These are phyloP conservation scores for Nephelium lappaceum DNA, from an alignment of 345 rosid species.

Conservation along the genomic window DNA sequence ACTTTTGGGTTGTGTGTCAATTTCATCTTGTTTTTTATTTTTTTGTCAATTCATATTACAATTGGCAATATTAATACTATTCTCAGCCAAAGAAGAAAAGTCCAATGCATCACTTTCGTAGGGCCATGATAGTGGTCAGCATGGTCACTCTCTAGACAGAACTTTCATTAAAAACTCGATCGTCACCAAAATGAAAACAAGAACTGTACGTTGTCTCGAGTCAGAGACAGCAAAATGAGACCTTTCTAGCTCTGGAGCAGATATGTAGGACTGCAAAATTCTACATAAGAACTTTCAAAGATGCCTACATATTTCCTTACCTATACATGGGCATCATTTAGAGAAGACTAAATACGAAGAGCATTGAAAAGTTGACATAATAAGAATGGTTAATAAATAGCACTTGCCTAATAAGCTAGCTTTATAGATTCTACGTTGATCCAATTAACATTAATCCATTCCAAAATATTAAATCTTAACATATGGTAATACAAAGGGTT, in stretches of 20 bases:
- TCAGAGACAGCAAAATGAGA: not conserved
- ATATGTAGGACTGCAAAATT: not conserved
- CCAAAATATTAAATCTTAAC: not conserved
- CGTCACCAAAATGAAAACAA: not conserved
- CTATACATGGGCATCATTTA: not conserved
- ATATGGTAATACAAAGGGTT: not conserved
- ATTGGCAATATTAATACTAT: not conserved
- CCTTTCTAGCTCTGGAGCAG: not conserved
- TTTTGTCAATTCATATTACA: not conserved
- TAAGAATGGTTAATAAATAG: not conserved
- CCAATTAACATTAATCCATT: not conserved
- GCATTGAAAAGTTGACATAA: not conserved
- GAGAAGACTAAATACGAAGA: not conserved
- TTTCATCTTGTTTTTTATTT: conserved; percentile 1
- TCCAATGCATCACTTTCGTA: not conserved
- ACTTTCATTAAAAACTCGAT: not conserved
- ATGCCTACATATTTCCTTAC: not conserved
- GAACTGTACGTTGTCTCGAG: not conserved
- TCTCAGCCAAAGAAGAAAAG: not conserved
- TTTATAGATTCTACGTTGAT: not conserved
- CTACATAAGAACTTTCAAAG: too few relatives aligned
- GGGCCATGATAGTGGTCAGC: not conserved
- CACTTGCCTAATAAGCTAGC: not conserved
- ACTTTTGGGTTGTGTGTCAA: not conserved
- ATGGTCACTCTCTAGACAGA: not conserved